Percentiles rank a stretch among this genome's conserved stretches.
Conservation (phyloP, 2,329 filamentous ascomycete species). For the Alternaria brassicae region DNA sequence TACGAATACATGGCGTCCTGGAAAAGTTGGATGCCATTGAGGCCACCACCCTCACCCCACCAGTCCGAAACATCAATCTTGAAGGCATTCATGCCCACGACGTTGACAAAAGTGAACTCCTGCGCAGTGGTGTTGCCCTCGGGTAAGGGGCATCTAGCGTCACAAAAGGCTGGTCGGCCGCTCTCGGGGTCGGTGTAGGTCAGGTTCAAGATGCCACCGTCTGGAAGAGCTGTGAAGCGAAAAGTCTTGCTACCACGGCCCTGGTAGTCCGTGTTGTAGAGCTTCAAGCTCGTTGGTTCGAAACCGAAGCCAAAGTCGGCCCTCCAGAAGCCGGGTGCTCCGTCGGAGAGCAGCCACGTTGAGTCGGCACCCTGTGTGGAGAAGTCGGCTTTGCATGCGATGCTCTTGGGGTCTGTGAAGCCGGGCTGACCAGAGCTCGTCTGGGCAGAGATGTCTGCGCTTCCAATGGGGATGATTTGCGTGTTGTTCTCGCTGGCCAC, state of each 20-base stretch:
- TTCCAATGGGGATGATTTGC: slow-evolving; percentile 83
- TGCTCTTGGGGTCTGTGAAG: slow-evolving; percentile 77
- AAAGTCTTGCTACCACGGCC: slow-evolving; percentile 88
- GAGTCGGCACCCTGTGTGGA: slow-evolving; percentile 70
- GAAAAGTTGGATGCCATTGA: slow-evolving; percentile 86
- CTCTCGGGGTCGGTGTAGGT: slow-evolving; percentile 80
- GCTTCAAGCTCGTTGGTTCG: slow-evolving; percentile 81
- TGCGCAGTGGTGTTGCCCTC: slow-evolving; percentile 73
- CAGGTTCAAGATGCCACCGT: slow-evolving; percentile 94
- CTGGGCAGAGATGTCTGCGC: slow-evolving; percentile 74
- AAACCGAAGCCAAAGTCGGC: slow-evolving; percentile 85
- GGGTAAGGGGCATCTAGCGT: slow-evolving; percentile 83
- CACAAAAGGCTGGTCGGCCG: slow-evolving; percentile 74
- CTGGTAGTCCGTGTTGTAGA: slow-evolving; percentile 86
- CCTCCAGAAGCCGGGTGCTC: slow-evolving; percentile 79
- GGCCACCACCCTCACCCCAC: slow-evolving; percentile 84
- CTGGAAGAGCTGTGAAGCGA: slow-evolving; percentile 82
- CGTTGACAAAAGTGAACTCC: slow-evolving; percentile 91
- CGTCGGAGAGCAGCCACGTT: slow-evolving; percentile 82
- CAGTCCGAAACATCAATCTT: slow-evolving; percentile 84
- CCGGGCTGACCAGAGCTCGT: slow-evolving; percentile 68
- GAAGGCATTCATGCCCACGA: slow-evolving; percentile 89
- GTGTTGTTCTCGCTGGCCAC: slow-evolving; percentile 70
- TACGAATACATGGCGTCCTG: slow-evolving; percentile 85
- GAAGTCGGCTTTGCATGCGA: slow-evolving; percentile 78